These are phyloP conservation scores for Plantago elongata DNA, from an alignment of 257 asterid species.

Conservation along the genomic window DNA sequence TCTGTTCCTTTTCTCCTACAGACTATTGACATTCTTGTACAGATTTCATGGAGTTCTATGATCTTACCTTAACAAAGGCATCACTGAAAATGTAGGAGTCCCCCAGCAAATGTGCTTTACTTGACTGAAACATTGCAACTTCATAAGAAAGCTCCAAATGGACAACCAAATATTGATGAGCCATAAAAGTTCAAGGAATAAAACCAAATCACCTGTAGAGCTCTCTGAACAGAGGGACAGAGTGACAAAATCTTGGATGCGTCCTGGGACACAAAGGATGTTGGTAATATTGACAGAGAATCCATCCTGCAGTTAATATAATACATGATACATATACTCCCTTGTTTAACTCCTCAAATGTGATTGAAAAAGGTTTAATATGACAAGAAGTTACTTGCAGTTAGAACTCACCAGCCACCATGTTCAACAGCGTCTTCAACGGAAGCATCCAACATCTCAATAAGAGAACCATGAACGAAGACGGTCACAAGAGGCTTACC, in stretches of 20 bases:
- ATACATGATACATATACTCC: background rate
- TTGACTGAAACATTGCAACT: conserved; percentile 49
- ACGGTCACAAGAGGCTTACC: conserved; percentile 73
- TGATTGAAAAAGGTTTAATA: conserved; percentile 1
- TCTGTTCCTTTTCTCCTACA: background rate
- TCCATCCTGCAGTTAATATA: conserved; percentile 59
- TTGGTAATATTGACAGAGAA: conserved; percentile 77
- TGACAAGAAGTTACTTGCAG: conserved; percentile 9
- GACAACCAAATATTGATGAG: conserved; percentile 16
- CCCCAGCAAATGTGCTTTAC: conserved; percentile 70
- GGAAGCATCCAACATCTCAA: conserved; percentile 86
- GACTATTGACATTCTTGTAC: conserved; percentile 17
- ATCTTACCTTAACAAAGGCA: conserved; percentile 73
- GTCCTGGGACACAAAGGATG: conserved; percentile 77
- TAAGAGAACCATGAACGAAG: conserved; percentile 72
- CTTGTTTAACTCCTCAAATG: no score
- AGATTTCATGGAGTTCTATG: conserved; percentile 16
- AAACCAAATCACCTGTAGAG: conserved; percentile 56
- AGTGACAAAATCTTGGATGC: conserved; percentile 77
- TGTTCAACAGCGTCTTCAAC: conserved; percentile 88
- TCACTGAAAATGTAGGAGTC: conserved; percentile 78
- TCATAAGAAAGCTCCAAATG: conserved; percentile 15
- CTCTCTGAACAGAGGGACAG: conserved; percentile 74
- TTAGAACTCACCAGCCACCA: conserved; percentile 75
- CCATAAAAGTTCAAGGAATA: conserved; percentile 8